These are phyloP conservation scores for Yamadazyma epiphylla DNA, from an alignment of 1,139 yeast species.

Conservation along the genomic window DNA sequence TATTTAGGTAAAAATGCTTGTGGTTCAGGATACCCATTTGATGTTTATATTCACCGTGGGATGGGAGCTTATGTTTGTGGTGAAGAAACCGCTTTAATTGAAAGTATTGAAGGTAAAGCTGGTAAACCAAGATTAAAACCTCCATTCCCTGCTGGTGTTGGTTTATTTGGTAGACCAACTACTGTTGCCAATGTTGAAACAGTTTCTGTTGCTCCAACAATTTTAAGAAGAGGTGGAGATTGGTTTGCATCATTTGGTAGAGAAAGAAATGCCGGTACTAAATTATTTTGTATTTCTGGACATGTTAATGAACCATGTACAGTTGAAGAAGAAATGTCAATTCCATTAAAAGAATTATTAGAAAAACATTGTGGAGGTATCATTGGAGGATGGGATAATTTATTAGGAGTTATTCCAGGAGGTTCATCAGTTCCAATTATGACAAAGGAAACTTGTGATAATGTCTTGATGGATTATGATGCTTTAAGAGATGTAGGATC, in stretches of 20 bases:
- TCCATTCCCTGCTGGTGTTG: constrained; percentile 92
- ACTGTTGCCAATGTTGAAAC: constrained; percentile 90
- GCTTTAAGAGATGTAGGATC: constrained; percentile 81
- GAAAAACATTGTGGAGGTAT: constrained; percentile 90
- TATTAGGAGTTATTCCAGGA: constrained; percentile 83
- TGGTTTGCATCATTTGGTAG: constrained; percentile 85
- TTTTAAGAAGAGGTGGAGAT: constrained; percentile 80
- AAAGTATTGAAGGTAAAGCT: constrained; percentile 84
- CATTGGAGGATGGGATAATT: constrained; percentile 88
- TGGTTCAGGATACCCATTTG: constrained; percentile 82
- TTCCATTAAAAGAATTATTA: constrained; percentile 72
- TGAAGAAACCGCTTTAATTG: constrained; percentile 86
- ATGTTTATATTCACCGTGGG: constrained; percentile 79
- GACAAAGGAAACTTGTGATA: constrained; percentile 63
- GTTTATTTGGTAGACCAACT: constrained; percentile 84
- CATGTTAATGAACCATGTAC: constrained; percentile 91
- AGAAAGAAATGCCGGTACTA: constrained; percentile 78
- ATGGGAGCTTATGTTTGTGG: constrained; percentile 93
- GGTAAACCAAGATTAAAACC: constrained; percentile 92
- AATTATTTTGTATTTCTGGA: constrained; percentile 81
- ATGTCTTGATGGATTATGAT: constrained; percentile 79
- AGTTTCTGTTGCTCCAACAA: constrained; percentile 84
- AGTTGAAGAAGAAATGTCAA: constrained; percentile 90
- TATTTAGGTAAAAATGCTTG: constrained; percentile 79
- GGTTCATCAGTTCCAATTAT: constrained; percentile 83